phyloP scores from a whole-genome alignment of 495 filamentous ascomycete species.

The Platismatia glauca region DNA sequence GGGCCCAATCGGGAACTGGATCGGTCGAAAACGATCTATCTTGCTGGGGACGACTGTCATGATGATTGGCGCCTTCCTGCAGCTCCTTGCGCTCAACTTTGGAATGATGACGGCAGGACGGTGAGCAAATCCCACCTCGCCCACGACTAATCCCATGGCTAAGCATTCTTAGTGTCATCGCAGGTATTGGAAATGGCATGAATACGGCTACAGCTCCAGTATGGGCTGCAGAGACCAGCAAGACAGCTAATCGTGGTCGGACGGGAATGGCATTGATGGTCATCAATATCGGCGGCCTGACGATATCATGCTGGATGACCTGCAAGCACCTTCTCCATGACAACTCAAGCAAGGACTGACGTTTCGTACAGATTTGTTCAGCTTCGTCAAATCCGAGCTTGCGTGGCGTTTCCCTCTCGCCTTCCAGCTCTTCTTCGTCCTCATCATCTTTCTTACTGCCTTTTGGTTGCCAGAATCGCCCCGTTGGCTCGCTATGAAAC shows the following conservation, averaged over 20 bases:
- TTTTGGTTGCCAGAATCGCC: constrained; percentile 39
- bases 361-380: constrained; percentile 23
- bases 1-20: not conserved
- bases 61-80: constrained; percentile 6
- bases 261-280: constrained; percentile 26
- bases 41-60: constrained; percentile 7
- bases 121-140: not conserved
- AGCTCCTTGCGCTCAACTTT: constrained; percentile 1
- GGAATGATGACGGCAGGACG: constrained; percentile 7
- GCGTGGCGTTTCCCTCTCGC: constrained; percentile 34
- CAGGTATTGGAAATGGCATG: constrained; percentile 18
- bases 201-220: constrained; percentile 21
- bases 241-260: constrained; percentile 13
- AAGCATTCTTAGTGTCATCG: constrained; percentile 5
- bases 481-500: constrained; percentile 39
- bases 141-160: not conserved
- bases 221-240: constrained; percentile 21
- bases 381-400: constrained; percentile 20
- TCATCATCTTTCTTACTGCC: constrained; percentile 26
- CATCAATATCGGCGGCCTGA: constrained; percentile 23
- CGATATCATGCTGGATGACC: constrained; percentile 27
- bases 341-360: constrained; percentile 27
- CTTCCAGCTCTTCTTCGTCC: constrained; percentile 31
- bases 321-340: constrained; percentile 21
- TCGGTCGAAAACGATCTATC: constrained; percentile 4